These are phyloP conservation scores for Globisporangium cylindrosporum DNA, from an alignment of 352 stramenopile genomes.

Conservation along the genomic window DNA sequence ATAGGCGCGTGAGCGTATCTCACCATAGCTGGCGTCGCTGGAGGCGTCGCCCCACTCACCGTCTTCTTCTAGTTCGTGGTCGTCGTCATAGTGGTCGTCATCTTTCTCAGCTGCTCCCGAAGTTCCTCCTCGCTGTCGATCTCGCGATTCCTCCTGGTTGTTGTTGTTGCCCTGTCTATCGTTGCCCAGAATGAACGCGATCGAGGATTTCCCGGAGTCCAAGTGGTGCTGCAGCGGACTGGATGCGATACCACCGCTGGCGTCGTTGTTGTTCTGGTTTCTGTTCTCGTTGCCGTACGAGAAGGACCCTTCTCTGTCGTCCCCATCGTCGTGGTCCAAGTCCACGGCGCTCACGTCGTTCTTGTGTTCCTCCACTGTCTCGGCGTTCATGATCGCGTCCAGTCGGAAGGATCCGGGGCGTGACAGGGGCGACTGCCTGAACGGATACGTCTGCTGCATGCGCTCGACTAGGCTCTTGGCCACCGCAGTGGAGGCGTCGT, in stretches of 20 bases:
- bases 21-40: conserved; percentile 31
- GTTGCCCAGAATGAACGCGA: conserved; percentile 31
- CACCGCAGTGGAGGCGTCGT: neutral
- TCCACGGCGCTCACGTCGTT: neutral
- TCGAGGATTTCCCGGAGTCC: conserved; percentile 23
- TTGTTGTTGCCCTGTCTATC: conserved; percentile 1
- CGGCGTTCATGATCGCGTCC: conserved; percentile 19
- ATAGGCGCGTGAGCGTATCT: neutral
- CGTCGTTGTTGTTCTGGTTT: conserved; percentile 6
- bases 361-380: neutral
- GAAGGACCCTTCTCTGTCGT: neutral
- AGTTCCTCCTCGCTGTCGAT: neutral
- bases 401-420: conserved; percentile 4
- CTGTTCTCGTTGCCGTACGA: conserved; percentile 13
- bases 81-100: conserved; percentile 3
- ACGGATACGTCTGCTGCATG: conserved; percentile 20
- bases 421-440: conserved; percentile 4
- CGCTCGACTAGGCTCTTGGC: conserved; percentile 12
- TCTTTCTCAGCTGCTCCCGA: neutral
- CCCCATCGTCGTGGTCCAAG: neutral
- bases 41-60: conserved; percentile 20
- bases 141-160: neutral
- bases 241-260: neutral
- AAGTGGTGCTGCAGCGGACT: conserved; percentile 1
- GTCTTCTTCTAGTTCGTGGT: conserved; percentile 4